These are phyloP conservation scores for Ophiosphaerella narmari DNA, from an alignment of 2,329 filamentous ascomycete species.

Conservation along the genomic window DNA sequence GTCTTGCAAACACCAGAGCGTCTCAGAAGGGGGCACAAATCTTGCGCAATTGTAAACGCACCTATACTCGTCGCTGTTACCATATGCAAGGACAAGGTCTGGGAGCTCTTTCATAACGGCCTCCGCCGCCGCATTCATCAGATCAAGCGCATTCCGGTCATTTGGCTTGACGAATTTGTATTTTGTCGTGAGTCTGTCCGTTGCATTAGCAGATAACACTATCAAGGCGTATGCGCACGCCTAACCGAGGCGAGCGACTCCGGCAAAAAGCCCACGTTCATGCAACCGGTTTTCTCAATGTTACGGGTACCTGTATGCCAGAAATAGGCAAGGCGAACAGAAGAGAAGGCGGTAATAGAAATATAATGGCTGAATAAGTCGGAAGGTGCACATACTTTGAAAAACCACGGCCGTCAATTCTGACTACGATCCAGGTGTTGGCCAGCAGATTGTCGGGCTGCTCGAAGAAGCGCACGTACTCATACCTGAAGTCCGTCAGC, in stretches of 20 bases:
- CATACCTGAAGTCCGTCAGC: conserved; percentile 65
- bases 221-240: neutral
- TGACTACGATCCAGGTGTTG: conserved; percentile 94
- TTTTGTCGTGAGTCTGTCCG: conserved; percentile 72
- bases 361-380: neutral
- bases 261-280: conserved; percentile 7
- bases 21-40: conserved; percentile 12
- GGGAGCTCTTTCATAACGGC: conserved; percentile 82
- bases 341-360: conserved; percentile 7
- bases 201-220: conserved; percentile 7
- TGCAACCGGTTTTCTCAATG: conserved; percentile 5
- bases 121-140: conserved; percentile 94
- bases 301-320: conserved; percentile 25
- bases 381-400: conserved; percentile 68
- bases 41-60: conserved; percentile 40
- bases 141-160: conserved; percentile 79
- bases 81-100: conserved; percentile 87
- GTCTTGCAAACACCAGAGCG: conserved; percentile 13
- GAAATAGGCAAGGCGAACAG: conserved; percentile 3
- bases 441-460: conserved; percentile 77
- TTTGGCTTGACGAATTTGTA: conserved; percentile 93
- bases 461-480: conserved; percentile 93
- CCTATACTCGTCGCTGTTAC: conserved; percentile 93
- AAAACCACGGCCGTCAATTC: conserved; percentile 92
- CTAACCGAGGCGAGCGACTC: conserved; percentile 8